phyloP scores from a whole-genome alignment of 139 green algal species.

The Tetraselmis chui region DNA sequence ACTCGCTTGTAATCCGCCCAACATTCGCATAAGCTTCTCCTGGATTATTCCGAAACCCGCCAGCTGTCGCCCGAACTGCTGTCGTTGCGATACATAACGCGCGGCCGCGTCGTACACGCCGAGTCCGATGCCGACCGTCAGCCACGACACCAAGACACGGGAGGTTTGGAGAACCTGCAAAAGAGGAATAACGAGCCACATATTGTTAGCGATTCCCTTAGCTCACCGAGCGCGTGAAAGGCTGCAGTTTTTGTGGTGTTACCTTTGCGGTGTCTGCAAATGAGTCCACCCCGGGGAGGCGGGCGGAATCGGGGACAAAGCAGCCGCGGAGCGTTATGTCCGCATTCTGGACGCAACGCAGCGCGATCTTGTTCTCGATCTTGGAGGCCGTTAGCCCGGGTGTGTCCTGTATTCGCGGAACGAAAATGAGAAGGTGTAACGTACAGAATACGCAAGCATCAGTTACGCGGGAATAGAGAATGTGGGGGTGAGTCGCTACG shows the following conservation, averaged over 20 bases:
- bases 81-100: slow-evolving; percentile 69
- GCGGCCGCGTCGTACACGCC: slow-evolving; percentile 84
- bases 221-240: slow-evolving; percentile 23
- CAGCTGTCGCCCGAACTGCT: slow-evolving; percentile 81
- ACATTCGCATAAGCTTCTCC: slow-evolving; percentile 85
- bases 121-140: slow-evolving; percentile 82
- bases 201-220: no score
- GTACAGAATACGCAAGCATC: no score
- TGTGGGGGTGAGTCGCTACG: no score
- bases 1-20: slow-evolving; percentile 58
- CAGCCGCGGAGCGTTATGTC: slow-evolving; percentile 79
- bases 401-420: background rate
- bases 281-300: slow-evolving; percentile 71
- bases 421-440: background rate
- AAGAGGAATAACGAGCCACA: no score
- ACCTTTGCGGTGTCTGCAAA: slow-evolving; percentile 81
- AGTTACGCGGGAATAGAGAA: no score
- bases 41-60: slow-evolving; percentile 72
- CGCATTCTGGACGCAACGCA: slow-evolving; percentile 87
- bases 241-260: slow-evolving; percentile 41
- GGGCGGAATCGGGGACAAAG: slow-evolving; percentile 81
- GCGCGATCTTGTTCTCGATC: slow-evolving; percentile 91
- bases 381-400: slow-evolving; percentile 46
- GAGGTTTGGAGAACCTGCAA: slow-evolving; percentile 78
- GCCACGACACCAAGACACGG: slow-evolving; percentile 91